Evolutionary conservation across 1,284 basidiomycete species (phyloP).

Genomic region (Wolfiporia cocos): DNA sequence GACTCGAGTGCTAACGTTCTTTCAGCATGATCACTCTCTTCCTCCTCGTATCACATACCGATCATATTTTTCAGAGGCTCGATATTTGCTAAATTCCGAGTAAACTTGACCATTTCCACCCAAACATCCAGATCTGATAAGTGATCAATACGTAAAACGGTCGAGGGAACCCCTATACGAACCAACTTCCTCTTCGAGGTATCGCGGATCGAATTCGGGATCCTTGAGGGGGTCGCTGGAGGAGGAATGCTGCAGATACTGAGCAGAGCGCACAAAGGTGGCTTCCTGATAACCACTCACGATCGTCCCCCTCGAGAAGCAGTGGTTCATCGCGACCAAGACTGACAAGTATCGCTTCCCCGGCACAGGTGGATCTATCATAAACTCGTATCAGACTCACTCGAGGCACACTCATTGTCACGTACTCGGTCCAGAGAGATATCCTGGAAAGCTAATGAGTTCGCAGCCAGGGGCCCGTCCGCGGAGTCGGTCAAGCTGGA

Average conservation of each 20-base stretch:
- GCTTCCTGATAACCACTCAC: slow-evolving; percentile 14
- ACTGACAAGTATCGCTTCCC: slow-evolving; percentile 30
- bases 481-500: slow-evolving; percentile 27
- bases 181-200: slow-evolving; percentile 41
- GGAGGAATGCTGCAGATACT: slow-evolving; percentile 30
- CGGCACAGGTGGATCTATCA: slow-evolving; percentile 20
- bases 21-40: no score
- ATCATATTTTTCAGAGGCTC: slow-evolving; percentile 36
- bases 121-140: slow-evolving; percentile 37
- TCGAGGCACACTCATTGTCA: not conserved
- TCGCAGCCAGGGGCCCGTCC: slow-evolving; percentile 24
- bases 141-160: no score
- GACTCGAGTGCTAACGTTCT: slow-evolving; percentile 23
- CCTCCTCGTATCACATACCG: slow-evolving; percentile 8
- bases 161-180: slow-evolving; percentile 10
- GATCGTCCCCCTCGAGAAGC: slow-evolving; percentile 34
- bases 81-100: slow-evolving; percentile 31
- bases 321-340: slow-evolving; percentile 25
- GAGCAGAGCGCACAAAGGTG: not conserved
- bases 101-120: slow-evolving; percentile 42
- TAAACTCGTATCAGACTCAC: not conserved
- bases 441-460: slow-evolving; percentile 21
- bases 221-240: slow-evolving; percentile 32
- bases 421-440: slow-evolving; percentile 21
- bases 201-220: slow-evolving; percentile 40